A percentile compares a stretch with the other conserved stretches of the same genome.
phyloP scores from a whole-genome alignment of 768 basidiomycete species.

The Mrakia hoshinonis region DNA sequence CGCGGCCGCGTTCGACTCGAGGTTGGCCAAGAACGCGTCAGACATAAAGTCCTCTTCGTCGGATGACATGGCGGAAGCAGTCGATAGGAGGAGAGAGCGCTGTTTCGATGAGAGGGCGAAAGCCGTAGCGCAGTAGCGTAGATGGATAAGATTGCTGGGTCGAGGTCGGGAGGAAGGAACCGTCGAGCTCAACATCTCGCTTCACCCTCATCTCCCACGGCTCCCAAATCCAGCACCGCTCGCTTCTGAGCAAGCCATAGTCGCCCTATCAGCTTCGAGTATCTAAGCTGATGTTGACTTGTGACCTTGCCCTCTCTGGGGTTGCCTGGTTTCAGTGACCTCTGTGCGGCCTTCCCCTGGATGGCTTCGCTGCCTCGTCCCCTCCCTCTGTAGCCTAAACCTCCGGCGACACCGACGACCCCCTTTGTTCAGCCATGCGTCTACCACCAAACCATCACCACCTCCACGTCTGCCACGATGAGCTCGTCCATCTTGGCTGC shows the following conservation, averaged over 20 bases:
- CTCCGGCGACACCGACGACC: not conserved
- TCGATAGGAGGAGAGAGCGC: not conserved
- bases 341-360: too few relatives aligned
- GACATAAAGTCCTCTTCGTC: slow-evolving; percentile 81
- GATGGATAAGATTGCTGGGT: not conserved
- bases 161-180: not conserved
- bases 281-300: too few relatives aligned
- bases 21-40: slow-evolving; percentile 61
- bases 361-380: too few relatives aligned
- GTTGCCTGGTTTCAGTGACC: too few relatives aligned
- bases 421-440: not conserved
- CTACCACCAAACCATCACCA: not conserved
- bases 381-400: too few relatives aligned
- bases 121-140: not conserved
- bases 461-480: not conserved
- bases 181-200: not conserved
- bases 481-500: too few relatives aligned
- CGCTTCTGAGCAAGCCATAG: too few relatives aligned
- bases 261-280: too few relatives aligned
- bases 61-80: not conserved
- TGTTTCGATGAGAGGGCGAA: not conserved
- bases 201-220: too few relatives aligned
- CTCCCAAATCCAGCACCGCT: too few relatives aligned
- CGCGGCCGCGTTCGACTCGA: slow-evolving; percentile 40
- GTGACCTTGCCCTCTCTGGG: too few relatives aligned